These are phyloP conservation scores for Lepraria neglecta DNA, from an alignment of 495 filamentous ascomycete species.

Conservation along the genomic window DNA sequence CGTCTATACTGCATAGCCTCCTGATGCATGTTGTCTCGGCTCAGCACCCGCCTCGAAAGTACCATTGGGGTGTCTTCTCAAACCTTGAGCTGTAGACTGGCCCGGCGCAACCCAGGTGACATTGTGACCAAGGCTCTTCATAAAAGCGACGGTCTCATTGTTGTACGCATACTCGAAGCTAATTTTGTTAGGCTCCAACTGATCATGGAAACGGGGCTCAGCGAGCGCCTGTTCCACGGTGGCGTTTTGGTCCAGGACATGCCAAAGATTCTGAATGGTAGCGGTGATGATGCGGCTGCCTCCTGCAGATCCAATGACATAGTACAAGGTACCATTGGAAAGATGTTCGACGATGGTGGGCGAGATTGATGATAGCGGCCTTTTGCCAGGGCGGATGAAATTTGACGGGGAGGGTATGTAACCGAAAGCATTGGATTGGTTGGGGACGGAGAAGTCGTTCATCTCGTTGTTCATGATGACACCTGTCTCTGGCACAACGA, in stretches of 20 bases:
- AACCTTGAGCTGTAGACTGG: constrained; percentile 62
- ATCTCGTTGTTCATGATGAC: constrained; percentile 94
- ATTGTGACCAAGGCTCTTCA: constrained; percentile 63
- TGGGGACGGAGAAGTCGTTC: constrained; percentile 53
- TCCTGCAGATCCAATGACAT: constrained; percentile 71
- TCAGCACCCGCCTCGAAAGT: constrained; percentile 73
- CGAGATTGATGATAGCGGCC: constrained; percentile 73
- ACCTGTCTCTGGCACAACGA: constrained; percentile 75
- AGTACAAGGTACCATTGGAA: constrained; percentile 58
- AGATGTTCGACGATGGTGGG: constrained; percentile 64
- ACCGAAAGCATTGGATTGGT: constrained; percentile 68
- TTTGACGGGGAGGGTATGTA: constrained; percentile 74
- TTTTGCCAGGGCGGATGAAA: constrained; percentile 73
- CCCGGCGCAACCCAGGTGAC: constrained; percentile 63
- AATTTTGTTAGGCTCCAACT: constrained; percentile 32
- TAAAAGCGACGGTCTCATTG: constrained; percentile 55
- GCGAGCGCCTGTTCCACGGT: constrained; percentile 55
- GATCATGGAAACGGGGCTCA: constrained; percentile 44
- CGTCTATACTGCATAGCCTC: constrained; percentile 56
- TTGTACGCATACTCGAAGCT: constrained; percentile 67
- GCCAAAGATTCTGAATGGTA: constrained; percentile 68
- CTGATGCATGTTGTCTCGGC: constrained; percentile 67
- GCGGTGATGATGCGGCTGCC: constrained; percentile 85
- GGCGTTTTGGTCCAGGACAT: constrained; percentile 61
- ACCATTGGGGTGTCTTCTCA: constrained; percentile 62